These are phyloP conservation scores for Thalassiosira mediterranea DNA, from an alignment of 352 stramenopile species.

Conservation along the genomic window DNA sequence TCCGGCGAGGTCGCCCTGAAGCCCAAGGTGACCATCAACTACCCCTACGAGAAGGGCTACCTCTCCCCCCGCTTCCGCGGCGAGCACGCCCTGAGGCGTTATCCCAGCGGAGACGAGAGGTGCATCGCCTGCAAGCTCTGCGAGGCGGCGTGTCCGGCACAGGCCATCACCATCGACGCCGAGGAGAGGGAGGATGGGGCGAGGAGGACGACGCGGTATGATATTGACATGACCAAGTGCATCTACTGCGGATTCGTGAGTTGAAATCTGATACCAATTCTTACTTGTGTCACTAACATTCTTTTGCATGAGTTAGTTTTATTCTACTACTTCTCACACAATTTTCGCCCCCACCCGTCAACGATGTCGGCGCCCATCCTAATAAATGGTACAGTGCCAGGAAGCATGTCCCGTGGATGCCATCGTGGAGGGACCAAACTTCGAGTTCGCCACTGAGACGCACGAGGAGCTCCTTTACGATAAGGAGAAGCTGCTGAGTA, in stretches of 20 bases:
- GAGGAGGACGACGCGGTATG: conserved; percentile 98
- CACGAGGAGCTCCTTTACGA: conserved; percentile 99
- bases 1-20: conserved; percentile 82
- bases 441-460: conserved; percentile 99
- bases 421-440: conserved; percentile 99
- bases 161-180: conserved; percentile 99
- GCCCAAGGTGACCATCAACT: conserved; percentile 98
- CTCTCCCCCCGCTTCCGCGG: conserved; percentile 97
- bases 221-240: conserved; percentile 99
- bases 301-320: conserved; percentile 5
- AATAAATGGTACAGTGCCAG: conserved; percentile 70
- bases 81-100: conserved; percentile 97
- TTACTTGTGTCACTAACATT: conserved; percentile 4
- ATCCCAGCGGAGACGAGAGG: conserved; percentile 98
- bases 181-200: conserved; percentile 96
- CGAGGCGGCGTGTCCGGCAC: conserved; percentile 98
- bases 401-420: conserved; percentile 98
- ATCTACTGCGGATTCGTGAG: conserved; percentile 95
- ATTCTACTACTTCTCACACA: background rate
- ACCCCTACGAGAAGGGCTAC: conserved; percentile 97
- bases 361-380: background rate
- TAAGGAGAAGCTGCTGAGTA: conserved; percentile 99
- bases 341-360: background rate
- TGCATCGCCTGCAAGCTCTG: conserved; percentile 99
- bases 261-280: conserved; percentile 9